These are phyloP conservation scores for Bolboschoenoplectus hybrid DNA, from an alignment of 202 grass and related monocot species.

Conservation along the genomic window DNA sequence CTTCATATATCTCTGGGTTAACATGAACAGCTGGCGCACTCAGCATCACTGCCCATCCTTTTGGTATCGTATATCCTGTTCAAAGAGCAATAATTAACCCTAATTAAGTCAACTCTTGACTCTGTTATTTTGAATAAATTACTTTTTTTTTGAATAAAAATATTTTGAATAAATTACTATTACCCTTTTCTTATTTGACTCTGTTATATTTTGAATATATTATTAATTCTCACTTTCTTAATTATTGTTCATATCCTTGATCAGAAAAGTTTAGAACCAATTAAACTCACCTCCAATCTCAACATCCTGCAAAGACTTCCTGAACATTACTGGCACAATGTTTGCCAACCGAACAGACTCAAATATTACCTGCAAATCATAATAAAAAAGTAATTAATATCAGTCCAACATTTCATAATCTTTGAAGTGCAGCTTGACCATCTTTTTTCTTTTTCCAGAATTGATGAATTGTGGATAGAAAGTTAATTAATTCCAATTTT, in stretches of 20 bases:
- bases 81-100: background rate
- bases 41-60: constrained; percentile 79
- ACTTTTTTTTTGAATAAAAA: background rate
- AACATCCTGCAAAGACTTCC: constrained; percentile 69
- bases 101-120: constrained; percentile 3
- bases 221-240: background rate
- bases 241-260: background rate
- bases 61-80: constrained; percentile 75
- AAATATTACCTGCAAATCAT: constrained; percentile 49
- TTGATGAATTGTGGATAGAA: background rate
- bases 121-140: constrained; percentile 2
- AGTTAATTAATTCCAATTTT: background rate
- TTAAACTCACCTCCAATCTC: constrained; percentile 57
- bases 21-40: constrained; percentile 76
- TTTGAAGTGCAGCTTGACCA: background rate
- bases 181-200: background rate
- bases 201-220: background rate
- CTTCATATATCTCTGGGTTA: constrained; percentile 68
- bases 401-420: constrained; percentile 27
- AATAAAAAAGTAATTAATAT: constrained; percentile 3
- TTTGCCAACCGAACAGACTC: constrained; percentile 60
- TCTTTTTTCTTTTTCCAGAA: background rate
- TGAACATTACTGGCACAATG: constrained; percentile 71
- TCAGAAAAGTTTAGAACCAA: constrained; percentile 4
- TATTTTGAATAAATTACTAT: background rate